These are phyloP conservation scores for Pisolithus sp. DNA, from an alignment of 768 basidiomycete species.

Conservation along the genomic window DNA sequence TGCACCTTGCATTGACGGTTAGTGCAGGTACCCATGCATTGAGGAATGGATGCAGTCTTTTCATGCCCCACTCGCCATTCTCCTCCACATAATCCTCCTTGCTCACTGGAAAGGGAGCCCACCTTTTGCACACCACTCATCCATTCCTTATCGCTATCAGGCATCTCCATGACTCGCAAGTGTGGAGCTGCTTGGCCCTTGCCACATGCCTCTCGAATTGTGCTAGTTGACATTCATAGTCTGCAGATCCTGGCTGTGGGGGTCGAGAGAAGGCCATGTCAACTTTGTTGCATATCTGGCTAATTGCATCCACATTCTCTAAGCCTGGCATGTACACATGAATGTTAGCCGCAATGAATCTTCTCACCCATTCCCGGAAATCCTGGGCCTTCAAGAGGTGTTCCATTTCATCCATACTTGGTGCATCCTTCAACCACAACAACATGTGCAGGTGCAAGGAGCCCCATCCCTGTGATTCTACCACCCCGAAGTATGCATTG, in stretches of 20 bases:
- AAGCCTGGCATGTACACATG: neutral
- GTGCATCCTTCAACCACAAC: too few relatives aligned
- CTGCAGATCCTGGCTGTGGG: conserved; percentile 27
- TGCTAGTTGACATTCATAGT: conserved; percentile 7
- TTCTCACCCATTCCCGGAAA: conserved; percentile 23
- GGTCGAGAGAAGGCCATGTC: conserved; percentile 29
- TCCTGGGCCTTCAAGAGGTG: neutral
- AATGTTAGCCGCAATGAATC: conserved; percentile 24
- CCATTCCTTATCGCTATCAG: too few relatives aligned
- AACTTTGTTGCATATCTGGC: conserved; percentile 13
- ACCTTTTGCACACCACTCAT: too few relatives aligned
- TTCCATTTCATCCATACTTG: neutral
- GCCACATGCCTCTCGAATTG: too few relatives aligned
- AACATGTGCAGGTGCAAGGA: too few relatives aligned
- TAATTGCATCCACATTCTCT: conserved; percentile 15
- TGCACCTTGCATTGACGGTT: conserved; percentile 20
- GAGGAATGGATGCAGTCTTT: too few relatives aligned
- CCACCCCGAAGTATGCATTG: conserved; percentile 15
- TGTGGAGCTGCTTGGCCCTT: too few relatives aligned
- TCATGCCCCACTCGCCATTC: too few relatives aligned
- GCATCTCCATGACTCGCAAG: too few relatives aligned
- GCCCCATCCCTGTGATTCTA: conserved; percentile 35
- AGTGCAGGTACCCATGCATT: too few relatives aligned
- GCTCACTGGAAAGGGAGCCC: too few relatives aligned
- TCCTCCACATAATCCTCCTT: too few relatives aligned